phyloP scores from a whole-genome alignment of 345 rosid genomes.

The Pistacia atlantica region DNA sequence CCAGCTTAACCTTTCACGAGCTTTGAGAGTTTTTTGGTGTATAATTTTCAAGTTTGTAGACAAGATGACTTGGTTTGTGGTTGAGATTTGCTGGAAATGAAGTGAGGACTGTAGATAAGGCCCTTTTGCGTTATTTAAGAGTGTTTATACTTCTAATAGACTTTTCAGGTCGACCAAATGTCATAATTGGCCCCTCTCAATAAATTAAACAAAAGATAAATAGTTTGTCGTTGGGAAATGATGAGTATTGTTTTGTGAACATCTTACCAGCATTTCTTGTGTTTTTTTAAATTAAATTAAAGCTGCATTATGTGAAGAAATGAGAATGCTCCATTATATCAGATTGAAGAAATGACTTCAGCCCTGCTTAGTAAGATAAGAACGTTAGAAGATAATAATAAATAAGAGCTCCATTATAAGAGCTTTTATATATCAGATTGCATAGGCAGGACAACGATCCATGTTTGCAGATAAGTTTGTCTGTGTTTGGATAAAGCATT shows the following conservation, averaged over 20 bases:
- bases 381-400: too few species aligned
- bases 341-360: too few species aligned
- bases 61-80: slow-evolving; percentile 19
- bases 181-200: not conserved
- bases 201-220: not conserved
- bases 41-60: slow-evolving; percentile 20
- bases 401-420: too few species aligned
- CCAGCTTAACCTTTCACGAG: slow-evolving; percentile 36
- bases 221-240: slow-evolving; percentile 1
- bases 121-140: not conserved
- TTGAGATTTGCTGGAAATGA: slow-evolving; percentile 14
- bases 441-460: too few species aligned
- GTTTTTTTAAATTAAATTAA: too few species aligned
- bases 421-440: too few species aligned
- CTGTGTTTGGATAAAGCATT: too few species aligned
- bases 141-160: not conserved
- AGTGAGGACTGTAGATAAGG: not conserved
- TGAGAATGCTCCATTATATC: too few species aligned
- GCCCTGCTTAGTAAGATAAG: too few species aligned
- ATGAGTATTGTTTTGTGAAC: not conserved
- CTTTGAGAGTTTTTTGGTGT: slow-evolving; percentile 21
- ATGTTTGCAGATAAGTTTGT: too few species aligned
- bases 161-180: not conserved
- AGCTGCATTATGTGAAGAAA: too few species aligned
- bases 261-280: too few species aligned